These are phyloP conservation scores for Fomitopsis pinicola DNA, from an alignment of 1,284 basidiomycete species.

Conservation along the genomic window DNA sequence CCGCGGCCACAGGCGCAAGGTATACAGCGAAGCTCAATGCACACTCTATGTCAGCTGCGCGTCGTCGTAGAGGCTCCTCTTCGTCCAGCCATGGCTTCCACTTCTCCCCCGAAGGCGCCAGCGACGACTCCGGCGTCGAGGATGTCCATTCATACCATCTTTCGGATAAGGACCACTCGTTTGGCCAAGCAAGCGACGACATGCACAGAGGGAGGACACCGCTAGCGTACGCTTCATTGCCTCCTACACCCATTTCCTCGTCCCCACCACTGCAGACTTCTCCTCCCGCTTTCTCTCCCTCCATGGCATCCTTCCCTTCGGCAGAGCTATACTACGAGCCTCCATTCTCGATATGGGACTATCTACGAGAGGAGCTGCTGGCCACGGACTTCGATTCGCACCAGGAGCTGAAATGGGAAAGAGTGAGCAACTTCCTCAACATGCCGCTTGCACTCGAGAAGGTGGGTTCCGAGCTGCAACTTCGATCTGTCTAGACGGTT, in stretches of 20 bases:
- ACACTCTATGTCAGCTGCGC: slow-evolving; percentile 7
- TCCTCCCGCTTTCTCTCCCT: slow-evolving; percentile 10
- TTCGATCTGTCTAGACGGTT: background rate
- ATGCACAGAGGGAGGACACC: slow-evolving; percentile 12
- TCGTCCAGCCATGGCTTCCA: slow-evolving; percentile 17
- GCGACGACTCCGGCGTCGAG: slow-evolving; percentile 19
- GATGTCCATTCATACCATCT: slow-evolving; percentile 16
- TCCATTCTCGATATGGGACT: slow-evolving; percentile 89
- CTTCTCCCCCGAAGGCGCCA: slow-evolving; percentile 16
- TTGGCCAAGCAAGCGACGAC: slow-evolving; percentile 13
- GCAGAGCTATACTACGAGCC: slow-evolving; percentile 23
- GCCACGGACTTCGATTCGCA: slow-evolving; percentile 91
- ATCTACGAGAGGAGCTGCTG: slow-evolving; percentile 81
- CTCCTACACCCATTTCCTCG: slow-evolving; percentile 59
- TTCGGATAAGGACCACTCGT: slow-evolving; percentile 11
- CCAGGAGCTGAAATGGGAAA: slow-evolving; percentile 93
- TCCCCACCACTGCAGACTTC: slow-evolving; percentile 35
- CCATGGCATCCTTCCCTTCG: slow-evolving; percentile 17
- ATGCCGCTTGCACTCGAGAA: slow-evolving; percentile 95
- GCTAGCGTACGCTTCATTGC: slow-evolving; percentile 62
- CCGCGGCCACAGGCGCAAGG: slow-evolving; percentile 20
- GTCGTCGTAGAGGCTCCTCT: slow-evolving; percentile 19
- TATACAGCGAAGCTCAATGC: slow-evolving; percentile 16
- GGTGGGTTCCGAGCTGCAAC: slow-evolving; percentile 37
- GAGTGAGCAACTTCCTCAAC: slow-evolving; percentile 95